phyloP scores from a whole-genome alignment of 2,329 filamentous ascomycete species.

The Botrytis deweyae region DNA sequence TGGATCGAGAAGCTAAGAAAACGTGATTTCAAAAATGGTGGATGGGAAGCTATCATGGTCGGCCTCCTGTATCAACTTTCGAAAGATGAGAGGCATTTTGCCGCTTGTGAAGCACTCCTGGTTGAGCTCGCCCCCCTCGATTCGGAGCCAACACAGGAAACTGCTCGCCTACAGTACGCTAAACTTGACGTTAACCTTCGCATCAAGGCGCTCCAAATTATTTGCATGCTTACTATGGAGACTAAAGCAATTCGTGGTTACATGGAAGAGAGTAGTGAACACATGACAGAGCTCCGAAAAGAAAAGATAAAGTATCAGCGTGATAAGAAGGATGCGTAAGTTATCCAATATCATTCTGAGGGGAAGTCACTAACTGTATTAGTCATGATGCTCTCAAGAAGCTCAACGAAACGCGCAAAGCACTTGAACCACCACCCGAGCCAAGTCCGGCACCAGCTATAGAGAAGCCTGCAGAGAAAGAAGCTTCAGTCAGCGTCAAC shows the following conservation, averaged over 20 bases:
- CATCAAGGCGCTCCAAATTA: constrained; percentile 75
- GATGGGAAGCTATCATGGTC: constrained; percentile 88
- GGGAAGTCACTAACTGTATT: constrained; percentile 35
- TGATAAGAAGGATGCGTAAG: constrained; percentile 65
- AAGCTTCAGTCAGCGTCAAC: constrained; percentile 37
- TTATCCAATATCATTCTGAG: constrained; percentile 27
- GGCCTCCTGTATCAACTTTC: constrained; percentile 85
- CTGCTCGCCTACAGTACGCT: constrained; percentile 69
- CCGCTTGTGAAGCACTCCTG: constrained; percentile 76
- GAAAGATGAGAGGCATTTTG: constrained; percentile 66
- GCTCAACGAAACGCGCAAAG: constrained; percentile 71
- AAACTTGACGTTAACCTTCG: constrained; percentile 80
- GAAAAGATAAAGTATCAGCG: constrained; percentile 93
- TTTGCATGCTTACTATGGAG: constrained; percentile 81
- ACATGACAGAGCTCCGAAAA: constrained; percentile 93
- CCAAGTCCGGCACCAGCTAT: constrained; percentile 50
- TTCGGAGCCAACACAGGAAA: constrained; percentile 71
- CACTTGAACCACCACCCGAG: constrained; percentile 65
- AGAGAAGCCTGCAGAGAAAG: constrained; percentile 6
- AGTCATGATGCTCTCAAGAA: constrained; percentile 70
- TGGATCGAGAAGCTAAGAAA: constrained; percentile 85
- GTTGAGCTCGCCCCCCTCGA: constrained; percentile 77
- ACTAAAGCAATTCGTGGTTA: constrained; percentile 85
- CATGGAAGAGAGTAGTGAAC: constrained; percentile 87
- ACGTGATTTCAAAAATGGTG: constrained; percentile 82